Conservation (phyloP, 2,329 filamentous ascomycete species). For the Aspergillus sp. region DNA sequence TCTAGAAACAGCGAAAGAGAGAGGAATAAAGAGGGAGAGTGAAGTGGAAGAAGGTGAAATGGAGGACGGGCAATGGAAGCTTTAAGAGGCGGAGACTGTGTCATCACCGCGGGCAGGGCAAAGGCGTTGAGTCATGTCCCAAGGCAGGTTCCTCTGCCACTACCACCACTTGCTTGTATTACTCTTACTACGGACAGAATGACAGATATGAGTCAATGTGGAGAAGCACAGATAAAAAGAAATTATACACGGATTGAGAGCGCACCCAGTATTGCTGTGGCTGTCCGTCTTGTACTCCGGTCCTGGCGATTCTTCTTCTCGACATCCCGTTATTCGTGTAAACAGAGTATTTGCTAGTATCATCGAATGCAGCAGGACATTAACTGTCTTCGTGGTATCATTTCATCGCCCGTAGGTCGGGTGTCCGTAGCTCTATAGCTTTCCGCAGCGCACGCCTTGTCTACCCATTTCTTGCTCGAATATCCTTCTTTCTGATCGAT, state of each 20-base stretch:
- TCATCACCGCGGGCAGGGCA: slow-evolving; percentile 13
- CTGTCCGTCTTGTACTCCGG: neutral
- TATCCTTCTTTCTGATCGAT: neutral
- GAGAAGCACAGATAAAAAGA: neutral
- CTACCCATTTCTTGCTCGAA: slow-evolving; percentile 1
- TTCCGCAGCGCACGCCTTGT: neutral
- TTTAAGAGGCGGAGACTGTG: slow-evolving; percentile 22
- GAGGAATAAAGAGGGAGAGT: slow-evolving; percentile 1
- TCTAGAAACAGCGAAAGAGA: neutral
- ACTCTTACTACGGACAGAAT: neutral
- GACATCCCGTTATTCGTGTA: neutral
- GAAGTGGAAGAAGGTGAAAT: slow-evolving; percentile 3
- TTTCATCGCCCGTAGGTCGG: neutral
- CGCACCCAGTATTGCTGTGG: neutral
- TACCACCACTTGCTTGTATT: no score
- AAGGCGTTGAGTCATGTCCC: neutral
- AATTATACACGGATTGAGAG: neutral
- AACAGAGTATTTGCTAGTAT: neutral
- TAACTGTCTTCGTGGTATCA: neutral
- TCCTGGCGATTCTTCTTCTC: neutral
- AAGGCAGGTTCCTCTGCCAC: neutral
- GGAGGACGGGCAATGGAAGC: slow-evolving; percentile 10
- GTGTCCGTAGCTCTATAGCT: neutral
- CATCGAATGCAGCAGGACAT: neutral
- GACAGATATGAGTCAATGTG: slow-evolving; percentile 4